A percentile compares a stretch with the other conserved stretches of the same genome.
These are phyloP conservation scores for Trebouxia sp. DNA, from an alignment of 139 green algal genomes.

Conservation along the genomic window DNA sequence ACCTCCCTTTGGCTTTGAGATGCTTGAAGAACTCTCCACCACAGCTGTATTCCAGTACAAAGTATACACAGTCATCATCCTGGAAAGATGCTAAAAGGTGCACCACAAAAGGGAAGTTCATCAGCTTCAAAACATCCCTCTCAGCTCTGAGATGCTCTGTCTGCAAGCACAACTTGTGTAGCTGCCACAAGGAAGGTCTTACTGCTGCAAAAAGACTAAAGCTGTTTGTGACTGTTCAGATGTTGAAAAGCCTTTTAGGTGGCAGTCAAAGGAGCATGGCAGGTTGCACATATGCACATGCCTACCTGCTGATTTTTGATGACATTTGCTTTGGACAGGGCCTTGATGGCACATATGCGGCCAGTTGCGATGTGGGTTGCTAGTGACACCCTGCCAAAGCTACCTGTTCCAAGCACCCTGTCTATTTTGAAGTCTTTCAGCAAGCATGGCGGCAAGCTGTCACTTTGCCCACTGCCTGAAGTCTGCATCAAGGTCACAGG, in stretches of 20 bases:
- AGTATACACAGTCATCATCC: slow-evolving; percentile 70
- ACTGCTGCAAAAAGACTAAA: neutral
- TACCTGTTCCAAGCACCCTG: slow-evolving; percentile 69
- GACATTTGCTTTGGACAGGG: slow-evolving; percentile 69
- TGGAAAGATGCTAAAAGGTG: slow-evolving; percentile 68
- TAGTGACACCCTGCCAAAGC: slow-evolving; percentile 73
- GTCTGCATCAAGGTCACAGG: neutral
- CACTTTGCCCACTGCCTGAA: neutral
- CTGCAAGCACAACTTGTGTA: slow-evolving; percentile 37
- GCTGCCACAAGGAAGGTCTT: neutral
- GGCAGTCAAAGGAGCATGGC: neutral
- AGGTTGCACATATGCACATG: neutral
- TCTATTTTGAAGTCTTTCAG: slow-evolving; percentile 58
- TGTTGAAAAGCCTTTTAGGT: neutral
- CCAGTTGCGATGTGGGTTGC: slow-evolving; percentile 50
- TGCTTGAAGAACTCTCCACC: slow-evolving; percentile 80
- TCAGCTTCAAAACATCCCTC: slow-evolving; percentile 53
- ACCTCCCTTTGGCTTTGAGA: slow-evolving; percentile 27
- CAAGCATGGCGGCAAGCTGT: neutral
- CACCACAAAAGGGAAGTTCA: slow-evolving; percentile 72
- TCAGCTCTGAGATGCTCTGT: slow-evolving; percentile 76
- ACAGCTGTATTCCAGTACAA: slow-evolving; percentile 81
- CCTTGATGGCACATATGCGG: slow-evolving; percentile 71
- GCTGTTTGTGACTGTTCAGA: neutral
- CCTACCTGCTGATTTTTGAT: slow-evolving; percentile 74